A percentile compares a stretch with the other conserved stretches of the same genome.
phyloP scores from a whole-genome alignment of 208 protist genomes.

The Trypanosoma rangeli region DNA sequence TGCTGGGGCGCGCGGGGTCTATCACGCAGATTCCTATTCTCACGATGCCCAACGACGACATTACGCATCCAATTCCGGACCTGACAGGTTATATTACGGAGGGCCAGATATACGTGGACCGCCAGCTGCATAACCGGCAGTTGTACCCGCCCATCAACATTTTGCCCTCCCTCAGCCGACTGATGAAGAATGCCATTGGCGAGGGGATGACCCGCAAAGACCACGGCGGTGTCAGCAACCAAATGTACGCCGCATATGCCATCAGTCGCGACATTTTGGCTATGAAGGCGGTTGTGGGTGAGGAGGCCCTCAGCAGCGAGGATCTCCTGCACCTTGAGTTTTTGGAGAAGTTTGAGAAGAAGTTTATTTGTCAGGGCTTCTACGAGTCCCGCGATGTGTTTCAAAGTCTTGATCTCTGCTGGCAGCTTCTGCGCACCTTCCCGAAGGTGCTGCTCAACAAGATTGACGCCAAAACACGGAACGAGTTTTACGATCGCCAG shows the following conservation, averaged over 20 bases:
- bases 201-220: slow-evolving; percentile 99
- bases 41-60: slow-evolving; percentile 99
- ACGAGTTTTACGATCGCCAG: slow-evolving; percentile 94
- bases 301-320: slow-evolving; percentile 99
- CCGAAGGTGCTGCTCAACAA: slow-evolving; percentile 97
- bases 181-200: slow-evolving; percentile 99
- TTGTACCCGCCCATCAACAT: slow-evolving; percentile 99
- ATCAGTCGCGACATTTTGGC: slow-evolving; percentile 99
- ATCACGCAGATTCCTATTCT: slow-evolving; percentile 99
- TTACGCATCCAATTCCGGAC: slow-evolving; percentile 99
- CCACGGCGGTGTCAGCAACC: slow-evolving; percentile 99
- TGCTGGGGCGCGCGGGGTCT: slow-evolving; percentile 97
- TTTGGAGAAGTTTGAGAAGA: slow-evolving; percentile 99
- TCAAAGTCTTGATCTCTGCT: slow-evolving; percentile 99
- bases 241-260: slow-evolving; percentile 99
- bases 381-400: slow-evolving; percentile 98
- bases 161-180: slow-evolving; percentile 99
- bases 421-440: slow-evolving; percentile 98
- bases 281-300: slow-evolving; percentile 99
- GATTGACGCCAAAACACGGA: slow-evolving; percentile 95
- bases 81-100: slow-evolving; percentile 99
- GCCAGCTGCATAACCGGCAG: slow-evolving; percentile 98
- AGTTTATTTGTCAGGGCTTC: slow-evolving; percentile 98
- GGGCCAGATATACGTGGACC: slow-evolving; percentile 99
- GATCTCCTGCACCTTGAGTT: slow-evolving; percentile 99